Evolutionary conservation across 2,329 filamentous ascomycete genomes (phyloP).

Genomic region (Penicillium hesseltinei): DNA sequence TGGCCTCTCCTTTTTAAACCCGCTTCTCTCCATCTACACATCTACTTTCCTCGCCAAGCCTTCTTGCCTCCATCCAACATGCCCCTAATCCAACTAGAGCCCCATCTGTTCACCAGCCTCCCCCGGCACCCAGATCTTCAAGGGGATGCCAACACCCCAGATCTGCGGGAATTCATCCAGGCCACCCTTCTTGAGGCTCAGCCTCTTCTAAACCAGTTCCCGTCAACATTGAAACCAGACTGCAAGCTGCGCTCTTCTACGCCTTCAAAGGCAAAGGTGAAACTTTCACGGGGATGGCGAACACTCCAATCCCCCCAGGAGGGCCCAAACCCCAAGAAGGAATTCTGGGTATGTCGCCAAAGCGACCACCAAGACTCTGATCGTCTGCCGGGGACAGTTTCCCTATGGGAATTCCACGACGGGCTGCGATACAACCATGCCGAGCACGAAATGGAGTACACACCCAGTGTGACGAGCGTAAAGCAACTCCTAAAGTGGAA

Average conservation of each 20-base stretch:
- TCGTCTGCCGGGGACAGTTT: conserved; percentile 33
- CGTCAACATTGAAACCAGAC: conserved; percentile 26
- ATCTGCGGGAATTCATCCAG: conserved; percentile 23
- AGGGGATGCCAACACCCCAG: neutral
- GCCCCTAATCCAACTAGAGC: conserved; percentile 26
- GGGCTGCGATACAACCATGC: conserved; percentile 41
- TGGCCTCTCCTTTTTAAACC: neutral
- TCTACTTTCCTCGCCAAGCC: neutral
- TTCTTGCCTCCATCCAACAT: conserved; percentile 7
- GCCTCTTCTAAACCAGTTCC: conserved; percentile 29
- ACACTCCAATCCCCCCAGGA: conserved; percentile 2
- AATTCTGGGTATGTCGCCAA: conserved; percentile 44
- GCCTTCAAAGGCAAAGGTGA: conserved; percentile 32
- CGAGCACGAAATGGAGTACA: conserved; percentile 43
- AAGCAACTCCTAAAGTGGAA: conserved; percentile 33
- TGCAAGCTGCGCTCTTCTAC: conserved; percentile 29
- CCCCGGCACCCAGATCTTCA: conserved; percentile 31
- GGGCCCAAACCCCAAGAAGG: conserved; percentile 13
- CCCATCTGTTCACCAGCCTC: conserved; percentile 30
- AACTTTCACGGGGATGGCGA: conserved; percentile 25
- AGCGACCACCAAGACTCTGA: conserved; percentile 35
- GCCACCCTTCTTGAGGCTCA: conserved; percentile 30
- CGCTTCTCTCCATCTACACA: neutral
- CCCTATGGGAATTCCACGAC: conserved; percentile 39
- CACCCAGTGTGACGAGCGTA: conserved; percentile 35